phyloP scores from a whole-genome alignment of 768 basidiomycete genomes.

The Suillus subluteus region DNA sequence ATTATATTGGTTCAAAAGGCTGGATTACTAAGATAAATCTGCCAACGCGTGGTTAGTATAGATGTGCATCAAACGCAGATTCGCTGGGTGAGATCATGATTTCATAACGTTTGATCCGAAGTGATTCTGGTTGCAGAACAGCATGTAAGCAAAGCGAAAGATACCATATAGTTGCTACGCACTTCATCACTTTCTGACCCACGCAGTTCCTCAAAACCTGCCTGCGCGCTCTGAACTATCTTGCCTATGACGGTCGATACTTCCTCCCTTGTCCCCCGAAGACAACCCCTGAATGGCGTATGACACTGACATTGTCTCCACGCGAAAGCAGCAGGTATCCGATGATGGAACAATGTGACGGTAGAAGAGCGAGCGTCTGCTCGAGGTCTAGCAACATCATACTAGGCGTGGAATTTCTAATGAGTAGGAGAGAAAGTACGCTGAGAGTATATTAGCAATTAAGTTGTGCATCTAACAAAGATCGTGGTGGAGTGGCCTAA shows the following conservation, averaged over 20 bases:
- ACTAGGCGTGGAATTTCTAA: slow-evolving; percentile 14
- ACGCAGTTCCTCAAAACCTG: slow-evolving; percentile 76
- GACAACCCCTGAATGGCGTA: slow-evolving; percentile 81
- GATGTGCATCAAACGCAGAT: neutral
- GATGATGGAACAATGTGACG: slow-evolving; percentile 81
- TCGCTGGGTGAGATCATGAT: slow-evolving; percentile 92
- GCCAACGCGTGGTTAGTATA: neutral
- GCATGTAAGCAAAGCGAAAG: slow-evolving; percentile 5
- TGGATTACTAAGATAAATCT: slow-evolving; percentile 46
- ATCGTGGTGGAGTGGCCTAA: neutral
- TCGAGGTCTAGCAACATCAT: slow-evolving; percentile 81
- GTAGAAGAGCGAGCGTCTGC: slow-evolving; percentile 72
- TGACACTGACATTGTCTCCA: slow-evolving; percentile 72
- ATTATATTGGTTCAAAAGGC: neutral
- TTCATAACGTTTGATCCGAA: slow-evolving; percentile 92
- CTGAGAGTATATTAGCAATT: too few relatives aligned
- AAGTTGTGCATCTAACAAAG: too few relatives aligned
- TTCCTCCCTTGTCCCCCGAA: slow-evolving; percentile 83
- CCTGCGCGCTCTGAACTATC: slow-evolving; percentile 79
- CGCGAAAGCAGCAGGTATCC: slow-evolving; percentile 87
- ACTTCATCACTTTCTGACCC: slow-evolving; percentile 64
- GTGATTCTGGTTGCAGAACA: slow-evolving; percentile 73
- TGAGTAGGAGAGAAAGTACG: too few relatives aligned
- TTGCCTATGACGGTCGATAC: slow-evolving; percentile 54
- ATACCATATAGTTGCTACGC: slow-evolving; percentile 29